Percentiles rank a stretch among this genome's conserved stretches.
Conservation (phyloP, 2,329 filamentous ascomycete species). For the Zasmidium citrigriseum region DNA sequence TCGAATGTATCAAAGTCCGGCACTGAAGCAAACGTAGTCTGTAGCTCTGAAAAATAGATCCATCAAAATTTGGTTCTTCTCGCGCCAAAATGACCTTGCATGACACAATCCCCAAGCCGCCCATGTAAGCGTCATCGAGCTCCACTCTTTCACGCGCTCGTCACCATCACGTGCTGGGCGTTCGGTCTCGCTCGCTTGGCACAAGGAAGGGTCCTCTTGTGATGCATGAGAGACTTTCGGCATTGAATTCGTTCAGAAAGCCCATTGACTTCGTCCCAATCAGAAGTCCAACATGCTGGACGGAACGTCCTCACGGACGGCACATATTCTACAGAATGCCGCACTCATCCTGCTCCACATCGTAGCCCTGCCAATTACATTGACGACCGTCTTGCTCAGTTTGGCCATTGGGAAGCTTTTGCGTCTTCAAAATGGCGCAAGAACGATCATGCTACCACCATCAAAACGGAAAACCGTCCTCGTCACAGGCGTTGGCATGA, state of each 20-base stretch:
- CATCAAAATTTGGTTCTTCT: no score
- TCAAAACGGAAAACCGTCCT: slow-evolving; percentile 58
- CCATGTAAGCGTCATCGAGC: neutral
- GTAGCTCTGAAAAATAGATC: no score
- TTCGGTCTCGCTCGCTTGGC: neutral
- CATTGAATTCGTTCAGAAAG: no score
- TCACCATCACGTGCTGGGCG: neutral
- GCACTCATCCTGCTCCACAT: slow-evolving; percentile 48
- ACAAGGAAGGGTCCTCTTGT: neutral
- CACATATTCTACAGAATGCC: slow-evolving; percentile 51
- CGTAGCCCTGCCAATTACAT: slow-evolving; percentile 53
- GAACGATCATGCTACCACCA: neutral
- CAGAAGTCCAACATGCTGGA: neutral
- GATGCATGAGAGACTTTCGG: no score
- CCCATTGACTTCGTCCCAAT: no score
- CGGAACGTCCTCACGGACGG: neutral
- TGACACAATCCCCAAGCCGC: no score
- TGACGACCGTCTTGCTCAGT: slow-evolving; percentile 44
- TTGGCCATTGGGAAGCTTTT: slow-evolving; percentile 13
- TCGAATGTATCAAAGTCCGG: no score
- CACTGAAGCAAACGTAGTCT: no score
- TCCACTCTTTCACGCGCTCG: neutral
- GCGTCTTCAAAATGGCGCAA: neutral
- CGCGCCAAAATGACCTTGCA: no score
- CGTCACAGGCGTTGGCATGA: slow-evolving; percentile 72